Evolutionary conservation across 2,329 filamentous ascomycete genomes (phyloP), one percentile per base, ranked within the genome.

Genomic region (Onygenales sp.): DNA sequence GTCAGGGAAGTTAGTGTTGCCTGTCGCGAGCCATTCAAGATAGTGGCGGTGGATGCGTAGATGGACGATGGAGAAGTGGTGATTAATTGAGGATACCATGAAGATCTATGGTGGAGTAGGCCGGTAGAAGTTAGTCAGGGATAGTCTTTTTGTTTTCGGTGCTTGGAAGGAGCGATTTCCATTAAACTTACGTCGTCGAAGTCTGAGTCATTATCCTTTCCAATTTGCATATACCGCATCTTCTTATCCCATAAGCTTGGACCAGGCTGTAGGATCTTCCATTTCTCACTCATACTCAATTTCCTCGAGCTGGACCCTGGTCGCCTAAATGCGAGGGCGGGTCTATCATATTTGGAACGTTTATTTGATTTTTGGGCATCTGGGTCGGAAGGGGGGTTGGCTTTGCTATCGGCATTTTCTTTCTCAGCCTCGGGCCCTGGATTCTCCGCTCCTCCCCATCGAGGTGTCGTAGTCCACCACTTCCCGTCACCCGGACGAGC

Each of bases 21-120:
- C 79, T 4, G 69, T 69, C 9, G 72, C 73, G 41, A 84, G 67
- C 58, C 75, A 75, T n/a, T 78, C 73, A 36, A 82, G 63, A 62
- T 84, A 84, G 17, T 73, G 69, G 27, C 69, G 67, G 63, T 83
- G 80, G 44, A 84, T 72, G 35, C 75, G 77, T 47, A 84, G 69
- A 58, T 79, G 80, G 51, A 84, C 63, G 47, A 85, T 75, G 53
- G 78, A 75, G 56, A 84, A 72, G 59, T 85, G 82, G 65, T 83
- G 81, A 63, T 83, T 83, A 57, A 84, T 70, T 27, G 79, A 79
- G 10, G 81, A 83, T 47, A 84, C 61, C 72, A 83, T 76, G 66
- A 80, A 83, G 50, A 84, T 74, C 79, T 84, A 60, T 43, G 9
- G 13, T 33, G 7, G 17, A 17, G 17, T 17, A 17, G 17, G 17